phyloP scores from a whole-genome alignment of 805 yeast genomes.

The Tetrapisispora phaffii region DNA sequence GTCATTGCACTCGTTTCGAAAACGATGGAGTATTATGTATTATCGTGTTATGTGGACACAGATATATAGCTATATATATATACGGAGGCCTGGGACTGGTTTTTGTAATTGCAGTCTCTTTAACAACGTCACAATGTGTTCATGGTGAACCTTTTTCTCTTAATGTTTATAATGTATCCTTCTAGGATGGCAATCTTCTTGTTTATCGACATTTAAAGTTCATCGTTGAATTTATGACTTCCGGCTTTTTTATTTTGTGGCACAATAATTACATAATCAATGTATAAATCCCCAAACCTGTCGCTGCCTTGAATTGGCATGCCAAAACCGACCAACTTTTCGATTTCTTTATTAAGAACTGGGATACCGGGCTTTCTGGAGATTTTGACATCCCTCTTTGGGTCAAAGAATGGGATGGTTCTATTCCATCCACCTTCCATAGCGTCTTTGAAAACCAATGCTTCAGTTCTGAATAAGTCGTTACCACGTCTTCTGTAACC shows the following conservation, averaged over 20 bases:
- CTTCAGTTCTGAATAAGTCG: constrained; percentile 73
- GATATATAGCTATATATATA: no score
- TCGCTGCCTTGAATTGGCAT: constrained; percentile 55
- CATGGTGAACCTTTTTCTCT: no score
- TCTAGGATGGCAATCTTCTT: no score
- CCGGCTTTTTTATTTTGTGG: constrained; percentile 24
- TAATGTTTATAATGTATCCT: not conserved
- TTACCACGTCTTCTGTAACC: constrained; percentile 79
- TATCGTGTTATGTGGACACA: no score
- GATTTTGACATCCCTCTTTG: constrained; percentile 38
- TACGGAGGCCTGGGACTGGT: not conserved
- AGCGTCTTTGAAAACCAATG: constrained; percentile 63
- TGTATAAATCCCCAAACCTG: constrained; percentile 44
- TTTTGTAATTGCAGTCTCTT: not conserved
- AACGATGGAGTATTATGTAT: no score
- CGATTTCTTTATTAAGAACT: constrained; percentile 61
- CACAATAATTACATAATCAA: constrained; percentile 39
- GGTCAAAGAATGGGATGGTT: constrained; percentile 55
- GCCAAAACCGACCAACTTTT: constrained; percentile 63
- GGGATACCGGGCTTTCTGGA: constrained; percentile 42
- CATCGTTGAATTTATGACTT: constrained; percentile 10
- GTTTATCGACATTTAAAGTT: constrained; percentile 8
- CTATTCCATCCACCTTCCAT: constrained; percentile 73
- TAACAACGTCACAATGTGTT: no score
- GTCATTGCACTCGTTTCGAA: no score